These are phyloP conservation scores for Scheffersomyces stipitis DNA, from an alignment of 805 yeast genomes.

Conservation along the genomic window DNA sequence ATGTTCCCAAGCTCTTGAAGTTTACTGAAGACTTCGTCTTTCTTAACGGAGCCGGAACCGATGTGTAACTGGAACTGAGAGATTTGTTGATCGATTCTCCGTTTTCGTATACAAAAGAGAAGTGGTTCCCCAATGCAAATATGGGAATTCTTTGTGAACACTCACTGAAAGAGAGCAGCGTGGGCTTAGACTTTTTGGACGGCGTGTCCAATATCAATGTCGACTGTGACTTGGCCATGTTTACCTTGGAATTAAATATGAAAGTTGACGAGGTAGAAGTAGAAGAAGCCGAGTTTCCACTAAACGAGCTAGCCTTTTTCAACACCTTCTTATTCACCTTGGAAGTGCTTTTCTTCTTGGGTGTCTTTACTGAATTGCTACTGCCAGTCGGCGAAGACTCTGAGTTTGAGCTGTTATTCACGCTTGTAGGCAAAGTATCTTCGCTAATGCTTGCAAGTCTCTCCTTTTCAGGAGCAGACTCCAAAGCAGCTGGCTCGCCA, in stretches of 20 bases:
- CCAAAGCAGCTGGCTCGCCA: background rate
- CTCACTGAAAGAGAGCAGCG: constrained; percentile 8
- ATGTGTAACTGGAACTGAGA: background rate
- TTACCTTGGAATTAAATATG: background rate
- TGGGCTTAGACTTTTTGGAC: constrained; percentile 5
- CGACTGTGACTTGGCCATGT: background rate
- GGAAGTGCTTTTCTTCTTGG: constrained; percentile 8
- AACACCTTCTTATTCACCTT: constrained; percentile 11
- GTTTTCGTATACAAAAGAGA: constrained; percentile 12
- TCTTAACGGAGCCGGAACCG: constrained; percentile 1
- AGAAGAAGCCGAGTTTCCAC: constrained; percentile 1
- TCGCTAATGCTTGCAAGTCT: background rate
- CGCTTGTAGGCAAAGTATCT: background rate
- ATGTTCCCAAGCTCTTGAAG: background rate
- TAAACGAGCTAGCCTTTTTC: constrained; percentile 11
- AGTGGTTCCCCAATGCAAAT: constrained; percentile 7
- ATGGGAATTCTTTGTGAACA: constrained; percentile 9
- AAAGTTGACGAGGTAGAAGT: background rate
- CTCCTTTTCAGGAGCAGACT: background rate
- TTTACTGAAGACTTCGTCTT: constrained; percentile 5
- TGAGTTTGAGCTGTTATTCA: background rate
- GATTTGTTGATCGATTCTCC: background rate
- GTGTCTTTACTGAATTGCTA: background rate
- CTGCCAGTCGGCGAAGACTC: background rate
- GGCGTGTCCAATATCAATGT: constrained; percentile 1